Percentiles rank a stretch among this genome's conserved stretches.
phyloP scores from a whole-genome alignment of 2,329 filamentous ascomycete species.

The Penicillium sclerotiorum region DNA sequence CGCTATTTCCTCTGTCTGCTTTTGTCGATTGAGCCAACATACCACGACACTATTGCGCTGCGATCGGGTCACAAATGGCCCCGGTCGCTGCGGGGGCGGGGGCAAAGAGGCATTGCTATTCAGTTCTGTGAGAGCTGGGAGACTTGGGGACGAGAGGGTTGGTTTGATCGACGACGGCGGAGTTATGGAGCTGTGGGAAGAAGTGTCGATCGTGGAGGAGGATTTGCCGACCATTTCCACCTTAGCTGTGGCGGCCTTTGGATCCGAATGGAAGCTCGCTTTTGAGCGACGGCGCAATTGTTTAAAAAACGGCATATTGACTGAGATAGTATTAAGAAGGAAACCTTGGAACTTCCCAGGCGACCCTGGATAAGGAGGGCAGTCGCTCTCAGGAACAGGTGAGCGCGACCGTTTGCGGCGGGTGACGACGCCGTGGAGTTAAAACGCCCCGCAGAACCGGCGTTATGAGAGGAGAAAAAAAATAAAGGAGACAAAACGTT shows the following conservation, averaged over 20 bases:
- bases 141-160: conserved; percentile 66
- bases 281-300: conserved; percentile 76
- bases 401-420: conserved; percentile 39
- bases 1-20: not conserved
- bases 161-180: conserved; percentile 72
- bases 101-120: conserved; percentile 49
- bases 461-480: not conserved
- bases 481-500: not conserved
- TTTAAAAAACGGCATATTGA: conserved; percentile 66
- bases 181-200: conserved; percentile 65
- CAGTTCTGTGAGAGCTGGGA: conserved; percentile 53
- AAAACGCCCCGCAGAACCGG: conserved; percentile 19
- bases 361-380: no score
- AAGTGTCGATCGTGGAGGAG: conserved; percentile 63
- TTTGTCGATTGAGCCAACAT: conserved; percentile 15
- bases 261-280: conserved; percentile 67
- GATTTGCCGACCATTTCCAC: conserved; percentile 65
- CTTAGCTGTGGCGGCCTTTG: conserved; percentile 42
- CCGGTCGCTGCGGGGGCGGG: conserved; percentile 51
- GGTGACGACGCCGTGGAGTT: conserved; percentile 26
- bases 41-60: conserved; percentile 49
- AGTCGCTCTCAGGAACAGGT: conserved; percentile 19
- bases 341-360: conserved; percentile 1
- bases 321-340: conserved; percentile 7
- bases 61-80: conserved; percentile 41